Conservation (phyloP, 2,329 filamentous ascomycete species). For the Claviceps sp. region DNA sequence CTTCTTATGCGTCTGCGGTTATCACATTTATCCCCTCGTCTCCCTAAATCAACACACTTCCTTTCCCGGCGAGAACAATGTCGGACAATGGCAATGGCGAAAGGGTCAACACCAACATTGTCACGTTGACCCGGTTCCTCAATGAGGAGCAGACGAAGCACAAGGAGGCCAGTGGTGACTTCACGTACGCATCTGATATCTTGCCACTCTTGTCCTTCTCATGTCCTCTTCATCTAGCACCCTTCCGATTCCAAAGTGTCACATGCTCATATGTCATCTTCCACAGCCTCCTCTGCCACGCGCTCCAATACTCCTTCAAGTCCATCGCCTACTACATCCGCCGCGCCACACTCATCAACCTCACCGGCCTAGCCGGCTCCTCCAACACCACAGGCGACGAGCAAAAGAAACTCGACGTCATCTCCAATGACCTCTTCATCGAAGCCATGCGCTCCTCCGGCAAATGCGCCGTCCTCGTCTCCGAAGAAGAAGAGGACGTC, state of each 20-base stretch:
- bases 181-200: conserved; percentile 59
- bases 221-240: background rate
- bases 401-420: conserved; percentile 99
- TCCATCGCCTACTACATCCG: conserved; percentile 99
- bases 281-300: conserved; percentile 78
- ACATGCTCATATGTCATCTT: background rate
- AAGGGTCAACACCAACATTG: conserved; percentile 88
- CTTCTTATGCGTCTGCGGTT: too few species aligned
- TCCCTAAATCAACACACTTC: background rate
- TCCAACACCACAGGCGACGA: conserved; percentile 94
- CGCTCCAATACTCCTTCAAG: conserved; percentile 98
- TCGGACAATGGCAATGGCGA: conserved; percentile 38
- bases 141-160: conserved; percentile 93
- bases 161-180: conserved; percentile 92
- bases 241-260: background rate
- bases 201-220: background rate
- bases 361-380: conserved; percentile 87
- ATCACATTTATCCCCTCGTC: background rate
- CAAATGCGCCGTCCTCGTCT: conserved; percentile 85
- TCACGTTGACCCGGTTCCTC: conserved; percentile 88
- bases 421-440: conserved; percentile 96
- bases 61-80: conserved; percentile 11
- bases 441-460: conserved; percentile 87
- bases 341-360: conserved; percentile 85
- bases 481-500: conserved; percentile 89